These are phyloP conservation scores for Aspergillus ostianus DNA, from an alignment of 495 filamentous ascomycete genomes.

Conservation along the genomic window DNA sequence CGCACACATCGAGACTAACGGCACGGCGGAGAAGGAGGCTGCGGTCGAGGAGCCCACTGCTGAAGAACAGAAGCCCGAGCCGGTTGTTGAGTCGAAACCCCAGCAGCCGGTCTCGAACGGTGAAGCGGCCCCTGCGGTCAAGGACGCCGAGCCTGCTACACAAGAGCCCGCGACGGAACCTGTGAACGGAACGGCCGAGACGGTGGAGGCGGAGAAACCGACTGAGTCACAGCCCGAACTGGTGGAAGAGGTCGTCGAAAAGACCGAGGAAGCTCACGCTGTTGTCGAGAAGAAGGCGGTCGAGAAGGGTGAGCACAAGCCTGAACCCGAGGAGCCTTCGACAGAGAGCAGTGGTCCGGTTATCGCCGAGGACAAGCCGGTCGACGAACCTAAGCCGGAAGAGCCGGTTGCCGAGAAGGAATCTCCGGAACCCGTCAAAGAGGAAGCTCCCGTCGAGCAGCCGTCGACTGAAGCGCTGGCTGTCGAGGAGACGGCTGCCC, in stretches of 20 bases:
- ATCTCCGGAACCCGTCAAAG: constrained; percentile 10
- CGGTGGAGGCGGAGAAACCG: constrained; percentile 1
- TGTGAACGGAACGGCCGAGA: constrained; percentile 3
- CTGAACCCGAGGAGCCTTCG: background rate
- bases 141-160: constrained; percentile 13
- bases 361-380: constrained; percentile 8
- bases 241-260: constrained; percentile 6
- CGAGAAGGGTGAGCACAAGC: background rate
- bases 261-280: constrained; percentile 4
- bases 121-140: constrained; percentile 10
- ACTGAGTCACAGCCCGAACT: background rate
- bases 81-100: constrained; percentile 3
- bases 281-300: background rate
- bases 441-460: constrained; percentile 11
- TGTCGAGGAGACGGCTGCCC: constrained; percentile 5
- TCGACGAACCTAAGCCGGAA: constrained; percentile 12
- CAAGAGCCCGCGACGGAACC: constrained; percentile 5
- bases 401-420: constrained; percentile 3
- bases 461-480: constrained; percentile 3
- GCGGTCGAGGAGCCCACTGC: constrained; percentile 5
- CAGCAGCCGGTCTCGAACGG: constrained; percentile 11
- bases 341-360: background rate
- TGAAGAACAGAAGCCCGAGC: constrained; percentile 16
- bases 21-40: constrained; percentile 4
- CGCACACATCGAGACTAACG: constrained; percentile 9